phyloP scores from a whole-genome alignment of 1,284 basidiomycete genomes.

The Pterulicium gracile region DNA sequence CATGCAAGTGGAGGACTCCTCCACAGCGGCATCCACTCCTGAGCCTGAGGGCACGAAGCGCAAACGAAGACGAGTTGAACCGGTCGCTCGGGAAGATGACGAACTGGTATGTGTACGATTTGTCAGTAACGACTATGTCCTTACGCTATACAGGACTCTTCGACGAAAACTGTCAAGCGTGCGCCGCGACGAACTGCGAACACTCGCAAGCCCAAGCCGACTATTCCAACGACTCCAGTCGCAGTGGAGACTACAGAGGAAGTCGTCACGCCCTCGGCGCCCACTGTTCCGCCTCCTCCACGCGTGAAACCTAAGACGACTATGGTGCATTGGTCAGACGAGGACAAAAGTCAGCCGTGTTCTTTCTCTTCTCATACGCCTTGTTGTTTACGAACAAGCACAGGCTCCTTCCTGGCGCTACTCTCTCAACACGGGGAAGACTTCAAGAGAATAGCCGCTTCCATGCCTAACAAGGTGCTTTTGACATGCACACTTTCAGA shows the following conservation, averaged over 20 bases:
- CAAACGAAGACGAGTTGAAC: constrained; percentile 27
- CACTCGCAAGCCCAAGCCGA: neutral
- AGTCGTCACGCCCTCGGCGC: constrained; percentile 14
- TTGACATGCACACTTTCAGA: constrained; percentile 7
- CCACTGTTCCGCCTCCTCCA: constrained; percentile 15
- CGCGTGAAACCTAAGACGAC: constrained; percentile 23
- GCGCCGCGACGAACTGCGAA: neutral
- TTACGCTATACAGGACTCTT: neutral
- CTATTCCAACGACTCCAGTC: constrained; percentile 5
- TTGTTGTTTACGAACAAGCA: constrained; percentile 13
- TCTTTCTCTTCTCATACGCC: constrained; percentile 9
- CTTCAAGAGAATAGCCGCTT: constrained; percentile 64
- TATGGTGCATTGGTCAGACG: constrained; percentile 37
- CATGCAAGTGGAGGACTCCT: constrained; percentile 1
- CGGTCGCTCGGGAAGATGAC: constrained; percentile 19
- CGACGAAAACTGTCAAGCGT: neutral
- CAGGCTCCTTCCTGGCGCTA: constrained; percentile 52
- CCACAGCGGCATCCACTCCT: constrained; percentile 46
- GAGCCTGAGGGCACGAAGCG: constrained; percentile 43
- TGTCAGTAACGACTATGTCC: constrained; percentile 27
- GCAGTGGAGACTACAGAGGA: constrained; percentile 15
- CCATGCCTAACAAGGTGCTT: constrained; percentile 62
- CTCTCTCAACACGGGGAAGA: constrained; percentile 64
- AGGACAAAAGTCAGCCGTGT: constrained; percentile 43
- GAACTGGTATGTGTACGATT: constrained; percentile 24